Evolutionary conservation across 768 basidiomycete genomes (phyloP).

Genomic region (Boletus rex-veris): DNA sequence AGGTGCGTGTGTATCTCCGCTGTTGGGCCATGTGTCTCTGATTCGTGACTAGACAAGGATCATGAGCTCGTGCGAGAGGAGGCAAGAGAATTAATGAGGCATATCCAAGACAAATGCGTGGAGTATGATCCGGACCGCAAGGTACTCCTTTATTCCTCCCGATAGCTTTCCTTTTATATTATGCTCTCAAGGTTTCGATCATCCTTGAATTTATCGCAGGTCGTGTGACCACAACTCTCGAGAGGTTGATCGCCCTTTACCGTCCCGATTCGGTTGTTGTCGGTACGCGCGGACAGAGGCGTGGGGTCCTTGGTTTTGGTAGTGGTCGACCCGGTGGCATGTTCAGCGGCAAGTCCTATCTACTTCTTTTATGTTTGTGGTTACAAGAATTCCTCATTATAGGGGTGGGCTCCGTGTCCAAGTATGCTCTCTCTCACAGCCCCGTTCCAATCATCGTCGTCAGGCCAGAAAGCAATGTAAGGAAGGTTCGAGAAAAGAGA

Average conservation of each 20-base stretch:
- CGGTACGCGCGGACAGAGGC: slow-evolving; percentile 74
- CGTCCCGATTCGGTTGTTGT: slow-evolving; percentile 92
- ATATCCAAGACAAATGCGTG: slow-evolving; percentile 75
- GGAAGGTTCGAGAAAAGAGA: slow-evolving; percentile 81
- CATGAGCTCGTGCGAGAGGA: slow-evolving; percentile 79
- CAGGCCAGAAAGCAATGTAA: slow-evolving; percentile 81
- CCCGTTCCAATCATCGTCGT: slow-evolving; percentile 97
- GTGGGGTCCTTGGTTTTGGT: slow-evolving; percentile 45
- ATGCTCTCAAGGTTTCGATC: slow-evolving; percentile 63
- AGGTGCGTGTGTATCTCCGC: slow-evolving; percentile 41
- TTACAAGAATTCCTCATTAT: slow-evolving; percentile 36
- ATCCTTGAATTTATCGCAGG: slow-evolving; percentile 95
- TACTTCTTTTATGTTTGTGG: not conserved
- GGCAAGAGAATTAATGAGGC: slow-evolving; percentile 75
- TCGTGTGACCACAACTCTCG: slow-evolving; percentile 82
- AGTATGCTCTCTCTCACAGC: slow-evolving; percentile 84
- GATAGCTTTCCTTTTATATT: not conserved
- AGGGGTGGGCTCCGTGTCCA: slow-evolving; percentile 60
- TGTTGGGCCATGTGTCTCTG: not conserved
- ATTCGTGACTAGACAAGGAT: slow-evolving; percentile 54
- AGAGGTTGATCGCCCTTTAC: slow-evolving; percentile 89
- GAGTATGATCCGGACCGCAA: slow-evolving; percentile 77
- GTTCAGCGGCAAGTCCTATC: slow-evolving; percentile 20
- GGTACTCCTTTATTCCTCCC: slow-evolving; percentile 34
- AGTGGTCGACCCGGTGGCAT: slow-evolving; percentile 21